Evolutionary conservation across 371 early-diverging fungal genomes (phyloP).

Genomic region (Syncephalastrum contaminatum): DNA sequence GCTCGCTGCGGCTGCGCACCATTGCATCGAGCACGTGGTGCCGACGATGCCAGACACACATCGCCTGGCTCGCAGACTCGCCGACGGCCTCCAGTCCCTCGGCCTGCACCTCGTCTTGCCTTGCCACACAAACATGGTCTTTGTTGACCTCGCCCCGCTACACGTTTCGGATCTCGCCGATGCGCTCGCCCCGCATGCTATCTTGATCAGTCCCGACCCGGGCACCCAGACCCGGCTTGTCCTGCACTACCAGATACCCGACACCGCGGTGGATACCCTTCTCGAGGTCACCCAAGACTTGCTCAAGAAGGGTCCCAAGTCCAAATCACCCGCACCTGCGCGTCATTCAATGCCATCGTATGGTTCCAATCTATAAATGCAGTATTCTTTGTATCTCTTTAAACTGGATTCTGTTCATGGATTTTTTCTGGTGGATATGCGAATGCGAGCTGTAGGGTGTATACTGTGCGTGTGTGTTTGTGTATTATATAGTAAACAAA

Average conservation of each 20-base stretch:
- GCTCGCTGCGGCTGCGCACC: slow-evolving; percentile 71
- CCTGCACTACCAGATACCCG: slow-evolving; percentile 69
- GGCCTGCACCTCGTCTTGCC: slow-evolving; percentile 63
- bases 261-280: slow-evolving; percentile 52
- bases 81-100: slow-evolving; percentile 48
- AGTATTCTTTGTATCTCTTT: no score
- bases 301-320: slow-evolving; percentile 5
- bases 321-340: not conserved
- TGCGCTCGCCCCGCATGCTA: slow-evolving; percentile 43
- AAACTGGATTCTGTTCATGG: no score
- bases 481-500: not conserved
- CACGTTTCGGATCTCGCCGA: slow-evolving; percentile 46
- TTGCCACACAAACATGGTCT: slow-evolving; percentile 91
- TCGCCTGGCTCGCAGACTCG: slow-evolving; percentile 56
- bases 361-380: no score
- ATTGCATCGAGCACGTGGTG: slow-evolving; percentile 64
- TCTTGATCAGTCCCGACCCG: slow-evolving; percentile 47
- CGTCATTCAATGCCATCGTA: no score
- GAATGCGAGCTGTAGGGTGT: not conserved
- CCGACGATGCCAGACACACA: slow-evolving; percentile 69
- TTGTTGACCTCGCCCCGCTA: slow-evolving; percentile 53
- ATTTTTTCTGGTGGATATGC: no score
- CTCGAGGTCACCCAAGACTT: slow-evolving; percentile 21
- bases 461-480: not conserved
- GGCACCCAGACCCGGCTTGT: slow-evolving; percentile 59